A percentile compares a stretch with the other conserved stretches of the same genome.
Conservation (phyloP, 768 basidiomycete species). For the Mycena vitilis region DNA sequence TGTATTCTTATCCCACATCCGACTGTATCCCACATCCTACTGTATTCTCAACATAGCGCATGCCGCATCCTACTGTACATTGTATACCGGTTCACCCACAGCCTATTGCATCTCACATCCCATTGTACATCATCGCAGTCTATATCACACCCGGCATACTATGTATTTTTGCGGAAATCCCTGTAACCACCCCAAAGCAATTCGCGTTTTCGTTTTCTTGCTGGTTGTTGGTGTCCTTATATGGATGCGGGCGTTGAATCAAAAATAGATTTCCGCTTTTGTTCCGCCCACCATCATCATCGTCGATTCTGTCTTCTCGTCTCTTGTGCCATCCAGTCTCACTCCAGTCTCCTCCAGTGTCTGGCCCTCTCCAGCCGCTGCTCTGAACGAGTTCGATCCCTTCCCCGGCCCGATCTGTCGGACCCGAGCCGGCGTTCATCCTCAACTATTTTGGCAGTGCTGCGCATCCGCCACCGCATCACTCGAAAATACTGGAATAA, state of each 20-base stretch:
- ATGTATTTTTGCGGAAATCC: neutral
- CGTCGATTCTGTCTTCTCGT: neutral
- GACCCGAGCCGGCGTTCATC: neutral
- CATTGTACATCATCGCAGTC: slow-evolving; percentile 10
- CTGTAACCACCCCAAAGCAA: too few species aligned
- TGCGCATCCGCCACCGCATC: slow-evolving; percentile 8
- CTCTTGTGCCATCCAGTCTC: too few species aligned
- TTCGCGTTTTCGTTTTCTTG: too few species aligned
- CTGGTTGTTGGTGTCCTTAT: neutral
- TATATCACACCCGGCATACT: neutral
- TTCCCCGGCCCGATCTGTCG: slow-evolving; percentile 18
- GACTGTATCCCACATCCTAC: slow-evolving; percentile 28
- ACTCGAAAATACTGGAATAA: too few species aligned
- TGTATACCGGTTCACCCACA: too few species aligned
- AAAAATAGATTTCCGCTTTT: slow-evolving; percentile 1
- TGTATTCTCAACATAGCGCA: slow-evolving; percentile 30
- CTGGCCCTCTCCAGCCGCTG: too few species aligned
- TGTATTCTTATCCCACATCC: neutral
- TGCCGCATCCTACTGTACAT: neutral
- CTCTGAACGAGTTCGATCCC: neutral
- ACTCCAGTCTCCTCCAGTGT: too few species aligned
- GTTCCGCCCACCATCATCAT: neutral
- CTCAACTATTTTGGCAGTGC: slow-evolving; percentile 22
- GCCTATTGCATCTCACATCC: slow-evolving; percentile 23
- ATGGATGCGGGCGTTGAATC: slow-evolving; percentile 2